These are phyloP conservation scores for Kwoniella heveanensis DNA, from an alignment of 768 basidiomycete genomes.

Conservation along the genomic window DNA sequence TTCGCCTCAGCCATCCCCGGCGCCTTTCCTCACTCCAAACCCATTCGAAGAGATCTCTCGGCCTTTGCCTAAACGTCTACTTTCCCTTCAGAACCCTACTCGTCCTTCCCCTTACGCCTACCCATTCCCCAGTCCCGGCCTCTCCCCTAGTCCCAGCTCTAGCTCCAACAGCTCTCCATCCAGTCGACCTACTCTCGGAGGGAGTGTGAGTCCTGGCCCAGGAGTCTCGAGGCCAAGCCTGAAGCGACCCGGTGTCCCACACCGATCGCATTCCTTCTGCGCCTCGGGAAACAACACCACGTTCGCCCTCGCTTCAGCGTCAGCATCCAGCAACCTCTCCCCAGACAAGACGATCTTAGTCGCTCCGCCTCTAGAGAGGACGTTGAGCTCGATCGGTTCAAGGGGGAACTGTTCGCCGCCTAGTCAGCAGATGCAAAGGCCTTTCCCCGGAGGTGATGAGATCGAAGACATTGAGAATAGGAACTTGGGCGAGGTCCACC, in stretches of 20 bases:
- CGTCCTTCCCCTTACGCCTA: constrained; percentile 12
- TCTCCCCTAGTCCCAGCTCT: neutral
- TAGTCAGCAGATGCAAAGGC: constrained; percentile 26
- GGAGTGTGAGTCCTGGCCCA: neutral
- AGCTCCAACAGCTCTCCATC: neutral
- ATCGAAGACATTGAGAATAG: neutral
- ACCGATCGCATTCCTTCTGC: constrained; percentile 28
- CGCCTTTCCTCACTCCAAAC: constrained; percentile 22
- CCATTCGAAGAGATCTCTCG: constrained; percentile 11
- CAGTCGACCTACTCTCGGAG: neutral
- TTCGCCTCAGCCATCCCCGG: constrained; percentile 15
- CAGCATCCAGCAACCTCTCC: constrained; percentile 8
- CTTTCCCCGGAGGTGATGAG: constrained; percentile 4
- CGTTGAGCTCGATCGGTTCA: constrained; percentile 22
- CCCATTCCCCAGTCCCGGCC: neutral
- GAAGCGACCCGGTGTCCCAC: constrained; percentile 20
- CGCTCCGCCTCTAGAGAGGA: constrained; percentile 27
- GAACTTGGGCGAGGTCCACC: too few relatives aligned
- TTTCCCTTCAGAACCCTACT: neutral
- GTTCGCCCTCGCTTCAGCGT: constrained; percentile 22
- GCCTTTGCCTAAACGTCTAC: constrained; percentile 5
- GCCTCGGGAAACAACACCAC: constrained; percentile 20
- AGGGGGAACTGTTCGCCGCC: constrained; percentile 20
- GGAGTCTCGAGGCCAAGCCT: neutral
- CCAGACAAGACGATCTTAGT: constrained; percentile 16